Evolutionary conservation across 805 yeast genomes (phyloP).

Genomic region (Teunomyces tritomae): DNA sequence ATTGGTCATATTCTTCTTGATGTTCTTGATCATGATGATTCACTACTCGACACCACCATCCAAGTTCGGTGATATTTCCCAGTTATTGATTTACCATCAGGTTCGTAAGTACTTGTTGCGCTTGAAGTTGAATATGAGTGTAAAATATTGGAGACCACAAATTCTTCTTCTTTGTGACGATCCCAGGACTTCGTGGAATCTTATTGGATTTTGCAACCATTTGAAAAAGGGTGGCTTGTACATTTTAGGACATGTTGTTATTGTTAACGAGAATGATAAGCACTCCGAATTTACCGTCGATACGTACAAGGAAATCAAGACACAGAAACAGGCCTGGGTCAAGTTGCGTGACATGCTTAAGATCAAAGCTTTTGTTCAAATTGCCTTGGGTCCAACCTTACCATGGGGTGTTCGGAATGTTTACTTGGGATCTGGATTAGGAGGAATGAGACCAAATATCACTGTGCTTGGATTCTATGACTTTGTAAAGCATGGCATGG

Average conservation of each 20-base stretch:
- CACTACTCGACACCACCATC: slow-evolving; percentile 93
- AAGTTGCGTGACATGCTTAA: slow-evolving; percentile 73
- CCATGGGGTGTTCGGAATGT: slow-evolving; percentile 96
- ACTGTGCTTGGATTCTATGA: slow-evolving; percentile 90
- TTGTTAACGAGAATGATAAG: slow-evolving; percentile 38
- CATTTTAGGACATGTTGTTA: slow-evolving; percentile 86
- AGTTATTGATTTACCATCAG: slow-evolving; percentile 91
- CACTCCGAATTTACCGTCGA: slow-evolving; percentile 39
- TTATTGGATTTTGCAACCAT: slow-evolving; percentile 90
- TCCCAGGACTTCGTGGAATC: slow-evolving; percentile 88
- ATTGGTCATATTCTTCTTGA: slow-evolving; percentile 62
- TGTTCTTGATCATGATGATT: slow-evolving; percentile 68
- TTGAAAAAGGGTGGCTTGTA: slow-evolving; percentile 94
- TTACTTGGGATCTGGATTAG: slow-evolving; percentile 90
- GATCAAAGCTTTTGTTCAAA: slow-evolving; percentile 92
- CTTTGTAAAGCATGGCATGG: slow-evolving; percentile 42
- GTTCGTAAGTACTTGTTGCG: slow-evolving; percentile 86
- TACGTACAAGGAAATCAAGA: slow-evolving; percentile 64
- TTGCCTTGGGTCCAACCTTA: slow-evolving; percentile 80
- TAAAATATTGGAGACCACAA: slow-evolving; percentile 98
- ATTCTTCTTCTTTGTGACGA: slow-evolving; percentile 83
- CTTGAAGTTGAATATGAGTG: slow-evolving; percentile 80
- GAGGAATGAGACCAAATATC: slow-evolving; percentile 97
- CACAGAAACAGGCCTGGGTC: slow-evolving; percentile 79
- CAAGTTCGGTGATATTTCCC: slow-evolving; percentile 98